Evolutionary conservation across 2,329 filamentous ascomycete species (phyloP).

Genomic region (Phyllosticta ampelicida): DNA sequence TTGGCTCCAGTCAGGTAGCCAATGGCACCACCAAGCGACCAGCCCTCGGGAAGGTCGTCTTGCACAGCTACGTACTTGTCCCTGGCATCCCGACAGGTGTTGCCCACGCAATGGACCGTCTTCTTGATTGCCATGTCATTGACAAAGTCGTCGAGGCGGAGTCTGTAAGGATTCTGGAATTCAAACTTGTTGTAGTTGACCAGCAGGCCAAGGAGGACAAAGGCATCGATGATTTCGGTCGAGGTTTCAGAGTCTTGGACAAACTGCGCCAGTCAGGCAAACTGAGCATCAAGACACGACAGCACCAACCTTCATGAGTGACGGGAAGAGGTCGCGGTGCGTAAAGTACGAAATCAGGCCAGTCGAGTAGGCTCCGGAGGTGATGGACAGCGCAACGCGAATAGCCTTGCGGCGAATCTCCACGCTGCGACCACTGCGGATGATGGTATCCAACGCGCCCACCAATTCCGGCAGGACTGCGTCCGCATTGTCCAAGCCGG

Average conservation of each 20-base stretch:
- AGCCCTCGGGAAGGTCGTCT: slow-evolving; percentile 82
- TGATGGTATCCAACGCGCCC: slow-evolving; percentile 66
- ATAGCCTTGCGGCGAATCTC: slow-evolving; percentile 70
- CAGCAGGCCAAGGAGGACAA: slow-evolving; percentile 73
- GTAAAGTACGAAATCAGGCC: slow-evolving; percentile 91
- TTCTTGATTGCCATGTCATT: slow-evolving; percentile 80
- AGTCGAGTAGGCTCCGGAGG: slow-evolving; percentile 91
- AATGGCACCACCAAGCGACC: slow-evolving; percentile 72
- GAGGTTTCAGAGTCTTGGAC: slow-evolving; percentile 64
- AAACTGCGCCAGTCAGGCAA: slow-evolving; percentile 47
- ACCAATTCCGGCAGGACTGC: slow-evolving; percentile 82
- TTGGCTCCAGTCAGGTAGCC: slow-evolving; percentile 59
- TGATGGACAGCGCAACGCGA: slow-evolving; percentile 68
- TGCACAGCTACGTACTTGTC: slow-evolving; percentile 74
- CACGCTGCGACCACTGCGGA: slow-evolving; percentile 61
- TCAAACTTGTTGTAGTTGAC: slow-evolving; percentile 99
- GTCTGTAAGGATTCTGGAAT: slow-evolving; percentile 89
- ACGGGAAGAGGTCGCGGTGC: slow-evolving; percentile 85
- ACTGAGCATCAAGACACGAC: not conserved
- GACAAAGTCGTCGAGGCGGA: slow-evolving; percentile 88
- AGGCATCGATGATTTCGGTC: slow-evolving; percentile 56
- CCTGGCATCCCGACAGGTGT: slow-evolving; percentile 56
- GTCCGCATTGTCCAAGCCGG: slow-evolving; percentile 82
- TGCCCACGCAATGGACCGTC: slow-evolving; percentile 65
- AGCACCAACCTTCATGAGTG: slow-evolving; percentile 70